Conservation (phyloP, 768 basidiomycete genomes). For the Krasilnikovozyma curviuscula region DNA sequence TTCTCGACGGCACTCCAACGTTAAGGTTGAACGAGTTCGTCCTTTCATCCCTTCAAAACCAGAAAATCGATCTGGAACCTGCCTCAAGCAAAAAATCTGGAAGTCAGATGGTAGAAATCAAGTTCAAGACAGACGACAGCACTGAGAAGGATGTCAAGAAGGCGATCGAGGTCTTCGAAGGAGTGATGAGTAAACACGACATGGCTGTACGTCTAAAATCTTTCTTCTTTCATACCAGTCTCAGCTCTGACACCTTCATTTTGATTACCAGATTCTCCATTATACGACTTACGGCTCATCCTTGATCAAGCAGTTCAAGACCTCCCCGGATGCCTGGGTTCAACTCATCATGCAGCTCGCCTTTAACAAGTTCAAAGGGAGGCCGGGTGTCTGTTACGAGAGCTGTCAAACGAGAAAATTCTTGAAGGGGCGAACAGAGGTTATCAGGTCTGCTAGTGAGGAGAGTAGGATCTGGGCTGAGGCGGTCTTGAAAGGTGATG, state of each 20-base stretch:
- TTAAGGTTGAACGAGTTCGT: constrained; percentile 88
- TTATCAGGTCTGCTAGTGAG: constrained; percentile 64
- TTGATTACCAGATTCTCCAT: constrained; percentile 41
- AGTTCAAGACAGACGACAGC: constrained; percentile 44
- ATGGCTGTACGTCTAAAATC: constrained; percentile 37
- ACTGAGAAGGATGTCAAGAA: constrained; percentile 36
- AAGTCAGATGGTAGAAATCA: constrained; percentile 41
- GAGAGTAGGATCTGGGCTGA: constrained; percentile 73
- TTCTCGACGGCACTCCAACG: constrained; percentile 74
- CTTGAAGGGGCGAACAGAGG: constrained; percentile 79
- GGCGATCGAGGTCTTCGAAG: constrained; percentile 51
- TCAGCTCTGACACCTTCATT: not conserved
- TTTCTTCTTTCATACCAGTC: not conserved
- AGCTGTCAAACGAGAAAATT: constrained; percentile 84
- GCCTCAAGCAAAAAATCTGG: constrained; percentile 20
- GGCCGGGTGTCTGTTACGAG: constrained; percentile 75
- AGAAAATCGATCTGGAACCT: constrained; percentile 58
- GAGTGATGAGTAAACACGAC: constrained; percentile 57
- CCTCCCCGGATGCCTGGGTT: constrained; percentile 83
- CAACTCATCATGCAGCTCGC: constrained; percentile 94
- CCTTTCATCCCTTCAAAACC: constrained; percentile 48
- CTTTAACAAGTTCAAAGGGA: constrained; percentile 58
- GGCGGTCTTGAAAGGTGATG: constrained; percentile 53
- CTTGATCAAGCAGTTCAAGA: constrained; percentile 39
- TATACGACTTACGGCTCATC: constrained; percentile 79